phyloP scores from a whole-genome alignment of 495 filamentous ascomycete genomes.

The Elasticomyces elasticus region DNA sequence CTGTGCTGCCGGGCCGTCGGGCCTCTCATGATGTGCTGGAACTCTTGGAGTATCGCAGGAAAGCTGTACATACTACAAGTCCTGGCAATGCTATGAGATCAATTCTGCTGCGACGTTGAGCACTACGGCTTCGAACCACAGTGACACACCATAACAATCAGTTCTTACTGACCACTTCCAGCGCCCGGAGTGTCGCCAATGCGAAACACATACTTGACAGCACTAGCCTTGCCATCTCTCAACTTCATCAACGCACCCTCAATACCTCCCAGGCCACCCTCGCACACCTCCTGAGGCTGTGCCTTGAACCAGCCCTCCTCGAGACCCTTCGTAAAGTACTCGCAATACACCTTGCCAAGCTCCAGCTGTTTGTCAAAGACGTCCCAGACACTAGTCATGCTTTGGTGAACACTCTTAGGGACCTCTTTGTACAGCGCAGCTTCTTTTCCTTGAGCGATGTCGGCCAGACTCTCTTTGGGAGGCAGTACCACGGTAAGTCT shows the following conservation, averaged over 20 bases:
- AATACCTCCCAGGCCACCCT: constrained; percentile 50
- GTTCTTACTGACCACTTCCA: too few relatives aligned
- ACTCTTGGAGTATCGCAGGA: too few relatives aligned
- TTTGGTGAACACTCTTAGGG: constrained; percentile 23
- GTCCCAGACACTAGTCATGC: constrained; percentile 38
- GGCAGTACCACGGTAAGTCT: constrained; percentile 50
- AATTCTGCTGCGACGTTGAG: too few relatives aligned
- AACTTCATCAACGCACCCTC: constrained; percentile 44
- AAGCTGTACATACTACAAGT: too few relatives aligned
- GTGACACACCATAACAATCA: too few relatives aligned
- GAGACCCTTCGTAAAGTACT: constrained; percentile 32
- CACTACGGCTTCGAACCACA: too few relatives aligned
- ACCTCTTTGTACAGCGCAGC: constrained; percentile 28
- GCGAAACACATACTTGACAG: constrained; percentile 25
- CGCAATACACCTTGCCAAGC: constrained; percentile 39
- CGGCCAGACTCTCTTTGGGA: constrained; percentile 23
- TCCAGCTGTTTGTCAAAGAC: constrained; percentile 42
- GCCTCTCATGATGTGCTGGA: too few relatives aligned
- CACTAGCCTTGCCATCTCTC: constrained; percentile 25
- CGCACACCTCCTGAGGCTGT: constrained; percentile 51
- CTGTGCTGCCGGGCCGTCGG: too few relatives aligned
- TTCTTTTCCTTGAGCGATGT: too few relatives aligned
- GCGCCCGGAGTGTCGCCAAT: constrained; percentile 22
- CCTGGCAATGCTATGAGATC: too few relatives aligned
- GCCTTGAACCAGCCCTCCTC: constrained; percentile 50